Conservation (phyloP, 495 filamentous ascomycete genomes). For the Extremus antarcticus region DNA sequence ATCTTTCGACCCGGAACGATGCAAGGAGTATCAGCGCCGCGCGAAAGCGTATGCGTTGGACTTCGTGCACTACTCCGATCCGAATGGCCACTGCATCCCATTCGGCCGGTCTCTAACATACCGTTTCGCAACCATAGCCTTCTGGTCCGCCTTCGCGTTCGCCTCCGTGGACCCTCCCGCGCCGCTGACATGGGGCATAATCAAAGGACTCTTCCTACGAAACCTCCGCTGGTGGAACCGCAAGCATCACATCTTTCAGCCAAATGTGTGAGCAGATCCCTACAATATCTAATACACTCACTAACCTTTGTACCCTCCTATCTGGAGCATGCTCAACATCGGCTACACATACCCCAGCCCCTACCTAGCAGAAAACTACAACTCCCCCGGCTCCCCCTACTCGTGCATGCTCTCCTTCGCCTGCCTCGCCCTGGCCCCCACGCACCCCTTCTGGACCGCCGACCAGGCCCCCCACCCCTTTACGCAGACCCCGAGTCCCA, state of each 20-base stretch:
- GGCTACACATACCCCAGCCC: constrained; percentile 72
- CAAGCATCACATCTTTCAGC: constrained; percentile 59
- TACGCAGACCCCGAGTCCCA: constrained; percentile 18
- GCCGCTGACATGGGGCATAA: constrained; percentile 63
- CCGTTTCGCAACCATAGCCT: constrained; percentile 69
- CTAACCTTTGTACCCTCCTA: too few relatives aligned
- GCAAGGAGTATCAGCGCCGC: constrained; percentile 57
- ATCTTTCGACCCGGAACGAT: constrained; percentile 52
- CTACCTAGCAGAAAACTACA: constrained; percentile 73
- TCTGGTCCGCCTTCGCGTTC: constrained; percentile 69
- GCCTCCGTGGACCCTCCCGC: constrained; percentile 60
- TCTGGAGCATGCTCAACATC: constrained; percentile 42
- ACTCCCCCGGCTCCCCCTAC: constrained; percentile 60
- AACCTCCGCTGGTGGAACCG: constrained; percentile 72
- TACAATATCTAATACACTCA: too few relatives aligned
- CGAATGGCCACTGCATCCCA: constrained; percentile 55
- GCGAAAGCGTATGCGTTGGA: constrained; percentile 56
- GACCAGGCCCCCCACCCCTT: constrained; percentile 51
- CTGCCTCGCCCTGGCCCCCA: constrained; percentile 52
- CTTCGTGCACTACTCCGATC: constrained; percentile 64
- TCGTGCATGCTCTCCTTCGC: constrained; percentile 73
- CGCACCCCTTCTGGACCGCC: constrained; percentile 66
- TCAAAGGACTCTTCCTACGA: constrained; percentile 62
- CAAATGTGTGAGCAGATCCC: constrained; percentile 60
- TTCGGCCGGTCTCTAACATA: constrained; percentile 71